A percentile compares a stretch with the other conserved stretches of the same genome.
phyloP scores from a whole-genome alignment of 345 rosid genomes.

The Cardamine resedifolia region DNA sequence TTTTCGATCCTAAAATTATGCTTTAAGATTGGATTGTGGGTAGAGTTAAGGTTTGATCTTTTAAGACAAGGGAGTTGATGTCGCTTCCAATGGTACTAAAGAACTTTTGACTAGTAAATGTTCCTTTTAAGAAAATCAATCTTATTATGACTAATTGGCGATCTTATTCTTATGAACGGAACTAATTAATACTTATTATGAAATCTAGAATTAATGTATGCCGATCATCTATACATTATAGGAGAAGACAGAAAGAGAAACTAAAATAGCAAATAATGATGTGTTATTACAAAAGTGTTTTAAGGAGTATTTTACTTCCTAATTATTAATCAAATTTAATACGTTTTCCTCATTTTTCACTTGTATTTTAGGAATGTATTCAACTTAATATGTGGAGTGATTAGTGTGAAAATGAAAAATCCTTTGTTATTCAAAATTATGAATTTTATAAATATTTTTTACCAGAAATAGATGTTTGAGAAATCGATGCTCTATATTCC shows the following conservation, averaged over 20 bases:
- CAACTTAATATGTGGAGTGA: neutral
- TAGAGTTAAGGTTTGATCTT: conserved; percentile 19
- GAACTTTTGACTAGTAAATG: conserved; percentile 4
- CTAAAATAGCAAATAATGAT: neutral
- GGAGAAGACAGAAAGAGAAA: neutral
- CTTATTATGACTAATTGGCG: neutral
- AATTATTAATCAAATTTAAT: neutral
- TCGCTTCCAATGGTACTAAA: conserved; percentile 13
- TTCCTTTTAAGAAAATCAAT: conserved; percentile 30
- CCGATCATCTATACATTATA: neutral
- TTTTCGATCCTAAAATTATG: conserved; percentile 27
- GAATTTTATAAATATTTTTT: neutral
- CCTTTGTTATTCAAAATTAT: neutral
- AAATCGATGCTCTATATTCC: no score
- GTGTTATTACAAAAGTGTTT: neutral
- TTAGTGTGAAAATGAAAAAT: neutral
- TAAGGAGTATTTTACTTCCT: neutral
- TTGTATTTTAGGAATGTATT: neutral
- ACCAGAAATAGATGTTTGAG: no score
- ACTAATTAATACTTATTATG: neutral
- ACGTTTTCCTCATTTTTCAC: neutral
- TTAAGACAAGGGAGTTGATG: conserved; percentile 20
- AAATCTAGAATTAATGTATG: neutral
- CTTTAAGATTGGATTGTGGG: conserved; percentile 33
- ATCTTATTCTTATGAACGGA: neutral